Percentiles rank a stretch among this genome's conserved stretches.
phyloP scores from a whole-genome alignment of 2,329 filamentous ascomycete genomes.

The Gyromitra esculenta region DNA sequence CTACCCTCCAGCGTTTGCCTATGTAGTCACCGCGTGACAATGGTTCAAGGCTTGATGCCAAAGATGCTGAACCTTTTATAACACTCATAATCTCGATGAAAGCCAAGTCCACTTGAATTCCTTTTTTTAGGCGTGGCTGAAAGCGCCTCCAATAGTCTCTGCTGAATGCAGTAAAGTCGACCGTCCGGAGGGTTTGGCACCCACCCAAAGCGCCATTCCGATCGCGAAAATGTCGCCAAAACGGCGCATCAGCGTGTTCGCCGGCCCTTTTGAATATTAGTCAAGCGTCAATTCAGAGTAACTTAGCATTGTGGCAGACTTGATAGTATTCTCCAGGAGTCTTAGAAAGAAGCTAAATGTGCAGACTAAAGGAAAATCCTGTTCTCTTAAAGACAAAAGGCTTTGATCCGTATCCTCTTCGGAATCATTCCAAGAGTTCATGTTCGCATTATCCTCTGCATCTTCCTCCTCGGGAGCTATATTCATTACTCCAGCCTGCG shows the following conservation, averaged over 20 bases:
- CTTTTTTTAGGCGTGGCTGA: background rate
- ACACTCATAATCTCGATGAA: conserved; percentile 60
- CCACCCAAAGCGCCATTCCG: too few relatives aligned
- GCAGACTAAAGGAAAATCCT: conserved; percentile 58
- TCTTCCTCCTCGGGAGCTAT: background rate
- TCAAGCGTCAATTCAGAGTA: background rate
- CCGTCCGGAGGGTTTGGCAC: background rate
- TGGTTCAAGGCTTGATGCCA: conserved; percentile 51
- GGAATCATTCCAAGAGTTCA: background rate
- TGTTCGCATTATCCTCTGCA: background rate
- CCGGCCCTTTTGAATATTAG: background rate
- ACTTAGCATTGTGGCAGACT: conserved; percentile 2
- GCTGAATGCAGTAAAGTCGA: conserved; percentile 23
- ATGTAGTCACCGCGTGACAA: conserved; percentile 52
- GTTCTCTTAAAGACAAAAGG: conserved; percentile 53
- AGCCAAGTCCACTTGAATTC: conserved; percentile 54
- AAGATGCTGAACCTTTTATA: conserved; percentile 58
- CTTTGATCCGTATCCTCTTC: conserved; percentile 31
- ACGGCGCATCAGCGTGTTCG: background rate
- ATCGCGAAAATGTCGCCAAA: background rate
- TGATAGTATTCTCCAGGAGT: conserved; percentile 49
- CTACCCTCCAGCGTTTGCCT: conserved; percentile 44
- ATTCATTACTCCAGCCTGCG: conserved; percentile 37
- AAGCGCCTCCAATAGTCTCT: conserved; percentile 43
- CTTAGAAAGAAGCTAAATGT: conserved; percentile 58